Conservation (phyloP, 2,329 filamentous ascomycete genomes). For the Mycogone perniciosa region DNA sequence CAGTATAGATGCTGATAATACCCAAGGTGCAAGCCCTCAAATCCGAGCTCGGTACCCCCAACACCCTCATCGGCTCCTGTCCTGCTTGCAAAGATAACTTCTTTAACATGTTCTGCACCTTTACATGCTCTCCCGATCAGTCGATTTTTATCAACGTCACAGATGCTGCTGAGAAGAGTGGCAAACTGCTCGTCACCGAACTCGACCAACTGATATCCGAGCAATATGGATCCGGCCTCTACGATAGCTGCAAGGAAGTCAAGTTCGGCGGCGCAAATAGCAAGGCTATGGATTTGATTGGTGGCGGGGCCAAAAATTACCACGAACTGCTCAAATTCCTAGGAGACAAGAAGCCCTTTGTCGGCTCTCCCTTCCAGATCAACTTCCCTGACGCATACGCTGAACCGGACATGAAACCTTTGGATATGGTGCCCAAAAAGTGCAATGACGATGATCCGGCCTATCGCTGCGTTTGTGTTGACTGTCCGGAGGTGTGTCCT, state of each 20-base stretch:
- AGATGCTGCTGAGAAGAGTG: constrained; percentile 55
- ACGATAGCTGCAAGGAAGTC: constrained; percentile 96
- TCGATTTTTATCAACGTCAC: constrained; percentile 94
- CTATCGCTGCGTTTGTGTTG: constrained; percentile 88
- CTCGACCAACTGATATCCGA: constrained; percentile 84
- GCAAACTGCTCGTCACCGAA: constrained; percentile 68
- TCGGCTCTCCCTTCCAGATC: constrained; percentile 96
- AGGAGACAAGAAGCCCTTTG: constrained; percentile 74
- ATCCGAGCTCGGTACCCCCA: constrained; percentile 78
- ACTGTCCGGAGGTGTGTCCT: constrained; percentile 82
- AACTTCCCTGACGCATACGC: constrained; percentile 68
- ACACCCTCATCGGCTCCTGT: constrained; percentile 84
- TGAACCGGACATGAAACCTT: constrained; percentile 64
- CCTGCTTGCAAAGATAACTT: constrained; percentile 98
- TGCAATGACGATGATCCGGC: constrained; percentile 85
- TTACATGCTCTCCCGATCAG: constrained; percentile 96
- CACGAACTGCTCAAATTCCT: constrained; percentile 82
- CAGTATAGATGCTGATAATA: neutral
- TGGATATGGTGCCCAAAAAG: constrained; percentile 67
- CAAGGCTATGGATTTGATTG: constrained; percentile 92
- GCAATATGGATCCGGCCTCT: constrained; percentile 81
- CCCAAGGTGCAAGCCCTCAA: constrained; percentile 68
- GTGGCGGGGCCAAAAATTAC: constrained; percentile 89
- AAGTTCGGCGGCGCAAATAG: constrained; percentile 94
- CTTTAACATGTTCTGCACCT: constrained; percentile 96